phyloP scores from a whole-genome alignment of 371 early-diverging fungal species.

The Mortierella sp. region DNA sequence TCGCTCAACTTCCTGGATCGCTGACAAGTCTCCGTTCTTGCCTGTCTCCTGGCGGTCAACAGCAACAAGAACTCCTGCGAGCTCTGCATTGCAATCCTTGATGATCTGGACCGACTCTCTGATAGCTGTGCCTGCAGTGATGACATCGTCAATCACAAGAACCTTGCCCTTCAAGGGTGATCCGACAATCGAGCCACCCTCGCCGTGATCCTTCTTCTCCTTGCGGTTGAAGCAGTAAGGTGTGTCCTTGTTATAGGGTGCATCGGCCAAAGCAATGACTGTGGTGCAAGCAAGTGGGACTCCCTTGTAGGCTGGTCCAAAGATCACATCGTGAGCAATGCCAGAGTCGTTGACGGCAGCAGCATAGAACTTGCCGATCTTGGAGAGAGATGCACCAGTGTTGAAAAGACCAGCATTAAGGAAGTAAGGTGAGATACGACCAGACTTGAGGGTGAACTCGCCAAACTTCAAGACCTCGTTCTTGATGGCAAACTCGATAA shows the following conservation, averaged over 20 bases:
- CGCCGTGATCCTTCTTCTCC: constrained; percentile 98
- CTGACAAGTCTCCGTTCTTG: constrained; percentile 71
- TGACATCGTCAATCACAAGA: constrained; percentile 97
- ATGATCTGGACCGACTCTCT: constrained; percentile 90
- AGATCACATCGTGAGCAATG: constrained; percentile 87
- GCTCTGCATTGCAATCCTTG: constrained; percentile 59
- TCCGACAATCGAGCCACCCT: constrained; percentile 96
- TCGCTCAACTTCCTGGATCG: constrained; percentile 94
- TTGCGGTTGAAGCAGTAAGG: constrained; percentile 97
- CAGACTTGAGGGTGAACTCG: constrained; percentile 92
- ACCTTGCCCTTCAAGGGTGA: constrained; percentile 80
- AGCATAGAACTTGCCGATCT: constrained; percentile 92
- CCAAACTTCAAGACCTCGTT: constrained; percentile 92
- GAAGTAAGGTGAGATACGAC: constrained; percentile 95
- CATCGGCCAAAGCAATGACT: constrained; percentile 76
- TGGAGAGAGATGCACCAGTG: constrained; percentile 85
- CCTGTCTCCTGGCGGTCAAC: constrained; percentile 94
- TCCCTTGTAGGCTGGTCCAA: constrained; percentile 99
- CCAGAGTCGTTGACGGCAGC: constrained; percentile 80
- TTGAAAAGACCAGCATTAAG: constrained; percentile 97
- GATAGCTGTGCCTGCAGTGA: constrained; percentile 98
- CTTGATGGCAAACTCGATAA: constrained; percentile 91
- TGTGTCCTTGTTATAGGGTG: constrained; percentile 69
- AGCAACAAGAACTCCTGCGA: constrained; percentile 91
- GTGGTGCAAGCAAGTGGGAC: constrained; percentile 93